Evolutionary conservation across 176 grass and related monocot genomes (phyloP), one percentile per base, ranked within the genome.

Genomic region (Triticum aestivum): DNA sequence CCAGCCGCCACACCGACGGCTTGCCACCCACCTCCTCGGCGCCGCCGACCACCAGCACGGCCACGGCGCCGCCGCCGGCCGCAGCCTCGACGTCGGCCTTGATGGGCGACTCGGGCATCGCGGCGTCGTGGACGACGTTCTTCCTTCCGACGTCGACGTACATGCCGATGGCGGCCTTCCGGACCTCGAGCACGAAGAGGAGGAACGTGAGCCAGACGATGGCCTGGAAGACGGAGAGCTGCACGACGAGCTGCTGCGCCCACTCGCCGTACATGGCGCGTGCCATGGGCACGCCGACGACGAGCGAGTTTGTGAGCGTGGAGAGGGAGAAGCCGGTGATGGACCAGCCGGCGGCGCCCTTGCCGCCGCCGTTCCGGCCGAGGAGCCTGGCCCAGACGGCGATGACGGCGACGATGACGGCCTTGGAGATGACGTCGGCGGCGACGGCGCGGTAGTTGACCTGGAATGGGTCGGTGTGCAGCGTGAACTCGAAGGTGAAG

Each of bases 401-500:
- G 61, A 96, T 79, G n/a, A 89, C 87, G 21, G 88, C 63, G 6
- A 92, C 81, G 47, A 92, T 91, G 37, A 98, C 6, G 5, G 42
- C 88, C 85, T 96, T 96, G 38, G 97, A 94, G 70, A 98, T 88
- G 32, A 93, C 92, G 73, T 98, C 97, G n/a, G 97, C 97, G 4
- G 88, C 86, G 3, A 98, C 89, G 34, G 87, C 86, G 27, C 90
- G 90, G 90, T 98, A 98, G 88, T 98, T 98, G 14, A 98, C 93
- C 78, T 91, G 64, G 86, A 98, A 98, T n/a, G 97, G 94, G 85
- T 98, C 93, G 2, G 84, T 94, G 79, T 98, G 92, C 27, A 98
- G 92, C 5, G 97, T 96, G 90, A 96, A 98, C 62, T 98, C 90
- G 84, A 98, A 98, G 29, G 97, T 92, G 84, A 96, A 98, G 82